phyloP scores from a whole-genome alignment of 192 early-diverging fungal genomes.

The Entomortierella beljakovae region DNA sequence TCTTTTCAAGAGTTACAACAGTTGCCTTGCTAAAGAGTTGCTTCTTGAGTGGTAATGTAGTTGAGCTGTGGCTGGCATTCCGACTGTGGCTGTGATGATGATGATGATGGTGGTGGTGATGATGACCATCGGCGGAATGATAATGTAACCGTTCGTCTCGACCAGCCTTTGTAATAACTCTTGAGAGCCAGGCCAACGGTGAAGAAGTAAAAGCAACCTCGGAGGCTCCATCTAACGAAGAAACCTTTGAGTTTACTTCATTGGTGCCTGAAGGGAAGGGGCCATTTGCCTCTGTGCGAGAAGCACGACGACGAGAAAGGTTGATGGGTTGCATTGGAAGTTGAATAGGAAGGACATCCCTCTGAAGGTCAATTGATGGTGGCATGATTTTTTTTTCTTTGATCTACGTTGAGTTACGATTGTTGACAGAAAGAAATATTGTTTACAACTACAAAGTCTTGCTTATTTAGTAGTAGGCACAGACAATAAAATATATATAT shows the following conservation, averaged over 20 bases:
- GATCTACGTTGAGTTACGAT: neutral
- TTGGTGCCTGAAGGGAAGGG: neutral
- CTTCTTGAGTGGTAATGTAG: conserved; percentile 14
- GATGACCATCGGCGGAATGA: conserved; percentile 23
- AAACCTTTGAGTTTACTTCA: neutral
- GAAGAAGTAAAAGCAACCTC: conserved; percentile 13
- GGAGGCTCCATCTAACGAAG: neutral
- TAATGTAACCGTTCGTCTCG: conserved; percentile 48
- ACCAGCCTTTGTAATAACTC: conserved; percentile 42
- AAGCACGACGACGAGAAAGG: conserved; percentile 28
- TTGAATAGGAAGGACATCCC: conserved; percentile 43
- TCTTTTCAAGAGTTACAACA: conserved; percentile 53
- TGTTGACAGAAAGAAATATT: neutral
- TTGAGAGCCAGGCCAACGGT: conserved; percentile 39
- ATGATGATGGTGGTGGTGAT: conserved; percentile 21
- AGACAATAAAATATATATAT: neutral
- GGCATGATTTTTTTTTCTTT: neutral
- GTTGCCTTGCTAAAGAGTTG: conserved; percentile 55
- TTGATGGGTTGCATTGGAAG: conserved; percentile 38
- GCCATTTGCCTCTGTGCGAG: conserved; percentile 7
- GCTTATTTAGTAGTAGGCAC: neutral
- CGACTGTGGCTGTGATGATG: conserved; percentile 12
- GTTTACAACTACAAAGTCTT: neutral
- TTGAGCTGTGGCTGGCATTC: conserved; percentile 8
- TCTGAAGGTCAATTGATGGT: conserved; percentile 28